phyloP scores from a whole-genome alignment of 1,139 yeast species.

The Pichia norvegensis region DNA sequence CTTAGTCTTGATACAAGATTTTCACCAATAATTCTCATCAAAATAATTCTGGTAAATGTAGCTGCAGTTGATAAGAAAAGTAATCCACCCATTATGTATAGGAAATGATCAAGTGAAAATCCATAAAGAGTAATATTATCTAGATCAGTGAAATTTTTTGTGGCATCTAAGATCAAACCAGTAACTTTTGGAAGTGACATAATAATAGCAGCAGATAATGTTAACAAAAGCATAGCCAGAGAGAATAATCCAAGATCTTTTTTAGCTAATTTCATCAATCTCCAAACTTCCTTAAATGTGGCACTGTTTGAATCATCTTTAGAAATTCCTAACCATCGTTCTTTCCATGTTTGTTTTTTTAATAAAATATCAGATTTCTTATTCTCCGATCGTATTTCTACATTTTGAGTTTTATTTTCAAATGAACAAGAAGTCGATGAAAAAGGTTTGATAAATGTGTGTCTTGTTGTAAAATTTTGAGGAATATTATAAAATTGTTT shows the following conservation, averaged over 20 bases:
- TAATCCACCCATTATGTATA: slow-evolving; percentile 43
- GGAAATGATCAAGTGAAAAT: slow-evolving; percentile 39
- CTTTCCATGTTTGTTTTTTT: slow-evolving; percentile 19
- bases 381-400: slow-evolving; percentile 3
- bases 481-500: not conserved
- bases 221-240: slow-evolving; percentile 54
- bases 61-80: slow-evolving; percentile 66
- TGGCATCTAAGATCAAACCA: slow-evolving; percentile 66
- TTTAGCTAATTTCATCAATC: slow-evolving; percentile 43
- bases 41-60: slow-evolving; percentile 70
- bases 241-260: slow-evolving; percentile 45
- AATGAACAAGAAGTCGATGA: not conserved
- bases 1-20: slow-evolving; percentile 77
- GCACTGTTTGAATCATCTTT: slow-evolving; percentile 29
- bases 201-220: slow-evolving; percentile 51
- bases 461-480: not conserved
- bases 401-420: not conserved
- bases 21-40: slow-evolving; percentile 76
- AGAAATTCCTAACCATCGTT: slow-evolving; percentile 24
- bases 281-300: slow-evolving; percentile 39
- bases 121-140: slow-evolving; percentile 40
- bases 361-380: not conserved
- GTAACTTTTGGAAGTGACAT: slow-evolving; percentile 77
- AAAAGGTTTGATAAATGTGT: not conserved
- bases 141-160: slow-evolving; percentile 31